phyloP scores from a whole-genome alignment of 805 yeast species.

The Ogataea paraovalis region DNA sequence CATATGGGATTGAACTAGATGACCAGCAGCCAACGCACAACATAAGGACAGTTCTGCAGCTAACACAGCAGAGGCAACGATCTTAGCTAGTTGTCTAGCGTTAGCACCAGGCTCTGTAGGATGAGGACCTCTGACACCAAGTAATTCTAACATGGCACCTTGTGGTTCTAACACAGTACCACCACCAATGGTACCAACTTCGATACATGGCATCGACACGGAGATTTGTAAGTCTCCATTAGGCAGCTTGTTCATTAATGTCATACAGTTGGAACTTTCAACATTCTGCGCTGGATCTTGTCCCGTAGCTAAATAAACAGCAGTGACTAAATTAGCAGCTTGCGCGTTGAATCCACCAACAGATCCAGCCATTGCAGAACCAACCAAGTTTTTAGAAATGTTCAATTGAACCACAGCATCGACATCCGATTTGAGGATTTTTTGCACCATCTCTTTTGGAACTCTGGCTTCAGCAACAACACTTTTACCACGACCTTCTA shows the following conservation, averaged over 20 bases:
- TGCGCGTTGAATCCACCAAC: conserved; percentile 98
- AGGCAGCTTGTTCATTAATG: conserved; percentile 76
- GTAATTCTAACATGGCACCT: conserved; percentile 88
- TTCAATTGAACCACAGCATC: conserved; percentile 89
- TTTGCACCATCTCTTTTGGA: conserved; percentile 74
- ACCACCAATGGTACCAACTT: conserved; percentile 99
- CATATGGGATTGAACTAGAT: conserved; percentile 97
- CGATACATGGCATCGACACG: conserved; percentile 99
- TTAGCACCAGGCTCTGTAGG: conserved; percentile 91
- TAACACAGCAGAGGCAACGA: conserved; percentile 90
- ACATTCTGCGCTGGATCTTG: conserved; percentile 99
- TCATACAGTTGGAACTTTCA: conserved; percentile 95
- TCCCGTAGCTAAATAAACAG: conserved; percentile 90
- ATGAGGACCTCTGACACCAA: conserved; percentile 96
- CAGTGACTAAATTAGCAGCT: conserved; percentile 95
- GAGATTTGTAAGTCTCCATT: conserved; percentile 83
- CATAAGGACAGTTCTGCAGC: conserved; percentile 95
- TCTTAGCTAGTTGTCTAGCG: conserved; percentile 87
- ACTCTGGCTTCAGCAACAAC: conserved; percentile 94
- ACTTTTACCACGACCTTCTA: conserved; percentile 98
- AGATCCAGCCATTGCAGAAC: conserved; percentile 98
- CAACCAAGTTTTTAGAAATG: conserved; percentile 83
- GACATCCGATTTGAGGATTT: conserved; percentile 87
- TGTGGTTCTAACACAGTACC: conserved; percentile 98
- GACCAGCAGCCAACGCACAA: conserved; percentile 98